Conservation (phyloP, 768 basidiomycete genomes). For the Podaxis carcinomalis region DNA sequence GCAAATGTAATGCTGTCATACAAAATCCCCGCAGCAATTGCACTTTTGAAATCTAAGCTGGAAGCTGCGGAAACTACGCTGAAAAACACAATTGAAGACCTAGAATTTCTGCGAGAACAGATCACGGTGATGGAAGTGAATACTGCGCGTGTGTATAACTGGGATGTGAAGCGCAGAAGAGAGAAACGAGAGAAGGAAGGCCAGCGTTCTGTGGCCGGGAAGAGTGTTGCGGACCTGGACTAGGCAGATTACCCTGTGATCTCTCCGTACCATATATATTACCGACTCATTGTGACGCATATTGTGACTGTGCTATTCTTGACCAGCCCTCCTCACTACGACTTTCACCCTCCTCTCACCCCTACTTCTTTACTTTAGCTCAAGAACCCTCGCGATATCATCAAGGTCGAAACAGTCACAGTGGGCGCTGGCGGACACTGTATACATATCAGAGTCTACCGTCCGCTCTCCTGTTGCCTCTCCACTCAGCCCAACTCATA, state of each 20-base stretch:
- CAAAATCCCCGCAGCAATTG: constrained; percentile 71
- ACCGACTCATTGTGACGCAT: background rate
- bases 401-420: background rate
- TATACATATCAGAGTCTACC: background rate
- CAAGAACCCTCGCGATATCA: background rate
- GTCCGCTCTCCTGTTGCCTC: background rate
- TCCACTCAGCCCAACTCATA: background rate
- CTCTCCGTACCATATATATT: background rate
- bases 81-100: constrained; percentile 72
- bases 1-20: constrained; percentile 99
- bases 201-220: background rate
- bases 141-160: constrained; percentile 93
- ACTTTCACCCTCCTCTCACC: background rate
- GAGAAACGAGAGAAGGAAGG: constrained; percentile 35
- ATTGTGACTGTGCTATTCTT: background rate
- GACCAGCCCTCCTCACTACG: background rate
- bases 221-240: background rate
- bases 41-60: constrained; percentile 73
- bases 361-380: background rate
- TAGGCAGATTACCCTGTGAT: background rate
- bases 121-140: constrained; percentile 96
- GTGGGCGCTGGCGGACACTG: background rate
- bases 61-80: constrained; percentile 62
- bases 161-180: constrained; percentile 84
- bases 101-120: constrained; percentile 92